Evolutionary conservation across 2,329 filamentous ascomycete species (phyloP).

Genomic region (Sarocladium oryzae): DNA sequence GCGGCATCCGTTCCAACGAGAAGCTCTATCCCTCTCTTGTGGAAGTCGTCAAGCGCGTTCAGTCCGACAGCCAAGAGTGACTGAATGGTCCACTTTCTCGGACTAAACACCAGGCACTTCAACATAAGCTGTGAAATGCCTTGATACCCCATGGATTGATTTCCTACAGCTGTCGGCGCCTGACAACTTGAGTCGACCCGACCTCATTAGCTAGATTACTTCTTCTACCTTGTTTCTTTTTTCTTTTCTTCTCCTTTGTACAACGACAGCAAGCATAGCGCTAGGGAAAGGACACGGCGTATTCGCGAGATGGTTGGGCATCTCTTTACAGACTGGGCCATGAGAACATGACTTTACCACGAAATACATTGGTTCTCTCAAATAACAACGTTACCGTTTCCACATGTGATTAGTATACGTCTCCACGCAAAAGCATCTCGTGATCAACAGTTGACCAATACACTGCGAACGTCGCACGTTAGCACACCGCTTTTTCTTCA

Average conservation of each 20-base stretch:
- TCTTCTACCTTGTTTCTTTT: not conserved
- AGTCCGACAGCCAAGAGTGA: slow-evolving; percentile 53
- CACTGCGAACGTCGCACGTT: too few species aligned
- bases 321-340: slow-evolving; percentile 3
- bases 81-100: slow-evolving; percentile 10
- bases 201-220: not conserved
- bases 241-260: slow-evolving; percentile 6
- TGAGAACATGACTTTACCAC: slow-evolving; percentile 1
- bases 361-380: not conserved
- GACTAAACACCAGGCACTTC: not conserved
- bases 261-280: slow-evolving; percentile 8
- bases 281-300: slow-evolving; percentile 8
- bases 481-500: too few species aligned
- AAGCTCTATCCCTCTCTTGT: slow-evolving; percentile 72
- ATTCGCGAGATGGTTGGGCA: not conserved
- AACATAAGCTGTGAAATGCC: slow-evolving; percentile 4
- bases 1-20: slow-evolving; percentile 69
- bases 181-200: not conserved
- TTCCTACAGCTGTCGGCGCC: too few species aligned
- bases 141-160: not conserved
- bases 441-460: too few species aligned
- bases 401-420: not conserved
- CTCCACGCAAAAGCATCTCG: too few species aligned
- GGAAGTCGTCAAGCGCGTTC: slow-evolving; percentile 75
- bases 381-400: not conserved